phyloP scores from a whole-genome alignment of 2,329 filamentous ascomycete genomes.

The Aschersonia sp. region DNA sequence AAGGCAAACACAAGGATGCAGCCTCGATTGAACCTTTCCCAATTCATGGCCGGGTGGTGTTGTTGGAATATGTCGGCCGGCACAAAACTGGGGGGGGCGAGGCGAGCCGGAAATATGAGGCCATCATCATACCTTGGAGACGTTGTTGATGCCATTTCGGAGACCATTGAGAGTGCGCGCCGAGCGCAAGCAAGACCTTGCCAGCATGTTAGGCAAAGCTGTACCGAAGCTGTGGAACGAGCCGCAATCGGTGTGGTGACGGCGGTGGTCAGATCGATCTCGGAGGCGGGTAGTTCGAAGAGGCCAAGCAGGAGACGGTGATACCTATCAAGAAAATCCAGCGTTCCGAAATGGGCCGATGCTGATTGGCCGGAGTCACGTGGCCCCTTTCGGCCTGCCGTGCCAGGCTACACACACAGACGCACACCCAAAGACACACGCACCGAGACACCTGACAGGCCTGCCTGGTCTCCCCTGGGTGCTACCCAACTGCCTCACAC shows the following conservation, averaged over 20 bases:
- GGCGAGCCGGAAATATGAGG: slow-evolving; percentile 13
- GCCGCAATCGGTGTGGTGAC: slow-evolving; percentile 20
- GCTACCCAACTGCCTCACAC: too few relatives aligned
- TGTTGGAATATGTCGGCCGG: too few relatives aligned
- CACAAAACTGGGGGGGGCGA: too few relatives aligned
- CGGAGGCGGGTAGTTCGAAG: slow-evolving; percentile 21
- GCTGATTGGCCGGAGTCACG: slow-evolving; percentile 26
- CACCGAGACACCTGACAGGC: too few relatives aligned
- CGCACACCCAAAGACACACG: too few relatives aligned
- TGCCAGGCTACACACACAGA: not conserved
- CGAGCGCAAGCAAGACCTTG: slow-evolving; percentile 80
- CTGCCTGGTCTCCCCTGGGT: too few relatives aligned
- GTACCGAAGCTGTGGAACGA: slow-evolving; percentile 21
- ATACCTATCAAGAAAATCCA: slow-evolving; percentile 23
- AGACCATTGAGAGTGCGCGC: slow-evolving; percentile 72
- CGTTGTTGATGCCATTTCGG: slow-evolving; percentile 56
- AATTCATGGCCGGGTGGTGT: too few relatives aligned
- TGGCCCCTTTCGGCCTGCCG: slow-evolving; percentile 9
- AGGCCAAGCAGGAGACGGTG: slow-evolving; percentile 21
- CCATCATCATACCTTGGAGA: slow-evolving; percentile 52
- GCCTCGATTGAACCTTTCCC: too few relatives aligned
- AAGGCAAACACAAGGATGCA: too few relatives aligned
- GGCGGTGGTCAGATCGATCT: slow-evolving; percentile 21
- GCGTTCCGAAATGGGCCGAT: slow-evolving; percentile 27
- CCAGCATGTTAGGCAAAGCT: slow-evolving; percentile 62